Evolutionary conservation across 2,329 filamentous ascomycete genomes (phyloP).

Genomic region (Penicillium paneum): DNA sequence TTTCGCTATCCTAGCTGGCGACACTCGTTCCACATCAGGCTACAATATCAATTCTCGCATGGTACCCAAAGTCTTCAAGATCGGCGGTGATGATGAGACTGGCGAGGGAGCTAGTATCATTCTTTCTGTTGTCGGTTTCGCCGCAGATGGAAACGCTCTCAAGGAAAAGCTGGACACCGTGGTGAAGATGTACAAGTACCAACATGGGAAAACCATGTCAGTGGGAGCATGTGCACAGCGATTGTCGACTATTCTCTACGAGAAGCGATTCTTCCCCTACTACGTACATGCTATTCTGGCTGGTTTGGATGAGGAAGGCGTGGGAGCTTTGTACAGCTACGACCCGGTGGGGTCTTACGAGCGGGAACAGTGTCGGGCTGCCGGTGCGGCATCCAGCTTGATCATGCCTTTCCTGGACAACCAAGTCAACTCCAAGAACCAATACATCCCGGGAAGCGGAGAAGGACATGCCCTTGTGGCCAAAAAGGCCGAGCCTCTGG

Average conservation of each 20-base stretch:
- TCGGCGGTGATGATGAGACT: constrained; percentile 83
- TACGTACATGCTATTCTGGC: constrained; percentile 94
- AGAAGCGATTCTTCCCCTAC: constrained; percentile 98
- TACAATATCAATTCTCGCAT: constrained; percentile 99
- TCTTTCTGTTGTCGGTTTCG: constrained; percentile 91
- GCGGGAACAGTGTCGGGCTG: constrained; percentile 90
- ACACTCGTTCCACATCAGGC: constrained; percentile 91
- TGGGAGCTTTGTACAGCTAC: constrained; percentile 93
- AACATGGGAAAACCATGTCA: constrained; percentile 93
- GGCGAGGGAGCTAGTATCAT: constrained; percentile 83
- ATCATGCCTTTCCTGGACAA: constrained; percentile 99
- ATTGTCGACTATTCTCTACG: constrained; percentile 90
- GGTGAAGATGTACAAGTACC: constrained; percentile 98
- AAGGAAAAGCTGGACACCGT: constrained; percentile 91
- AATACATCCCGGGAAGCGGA: constrained; percentile 85
- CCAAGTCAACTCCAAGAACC: constrained; percentile 99
- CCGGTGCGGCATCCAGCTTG: constrained; percentile 83
- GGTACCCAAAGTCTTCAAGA: constrained; percentile 94
- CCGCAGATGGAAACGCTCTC: constrained; percentile 88
- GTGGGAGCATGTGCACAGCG: constrained; percentile 93
- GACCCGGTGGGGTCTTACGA: constrained; percentile 98
- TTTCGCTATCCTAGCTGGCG: constrained; percentile 95
- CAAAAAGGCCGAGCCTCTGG: constrained; percentile 60
- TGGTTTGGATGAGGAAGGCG: constrained; percentile 90
- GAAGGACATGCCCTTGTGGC: constrained; percentile 74